Base-by-base conservation (phyloP, 2,329 filamentous ascomycete genomes). In the Acarospora socialis region DNA sequence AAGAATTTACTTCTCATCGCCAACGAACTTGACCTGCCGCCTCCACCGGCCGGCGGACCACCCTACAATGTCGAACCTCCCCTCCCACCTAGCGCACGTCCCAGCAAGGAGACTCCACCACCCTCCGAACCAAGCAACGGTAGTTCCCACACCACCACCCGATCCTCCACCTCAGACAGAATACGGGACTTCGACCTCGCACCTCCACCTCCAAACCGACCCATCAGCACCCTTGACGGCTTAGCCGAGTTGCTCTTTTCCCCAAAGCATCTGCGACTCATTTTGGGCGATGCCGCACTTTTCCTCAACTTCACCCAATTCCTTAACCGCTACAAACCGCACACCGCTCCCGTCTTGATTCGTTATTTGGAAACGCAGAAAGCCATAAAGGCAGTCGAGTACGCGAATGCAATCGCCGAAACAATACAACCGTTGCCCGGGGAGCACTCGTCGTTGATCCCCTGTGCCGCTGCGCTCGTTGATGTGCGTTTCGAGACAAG, bases 381-480 rank as follows among this genome's bases (percentile, higher is more conserved):
- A 39, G 59, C 55, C 1, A 49, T 55, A 23, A 49, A 51, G 5
- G 59, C 59, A 1, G 41, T 62, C 7, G 54, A 60, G 30, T 63
- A 60, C 41, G 59, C 59, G 16, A 61, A 61, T 40, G 51, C 58
- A 1, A 37, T 62, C 28, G 57, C 56, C 5, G 47, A 54, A 16
- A 47, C 44, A 9, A 35, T 60, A 3, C 39, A 43, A 9, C 37
- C 44, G 12, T 29, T 40, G 5, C 37, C 43, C 3, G 47, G 46
- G 14, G 44, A 49, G 27, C 37, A 45, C 5, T 24, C 31, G 20
- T 24, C 18, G 23, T 32, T 14, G 20, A 23, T 18, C 30, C 36
- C 30, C 6, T 32, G 31, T 30, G 31, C 41, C 8, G 56, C 55
- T 4, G 56, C 57, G 5, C 44, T 34, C 1, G 33, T 61, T 12